Conservation (phyloP, 2,329 filamentous ascomycete species). For the Emergomyces pasteurianus region DNA sequence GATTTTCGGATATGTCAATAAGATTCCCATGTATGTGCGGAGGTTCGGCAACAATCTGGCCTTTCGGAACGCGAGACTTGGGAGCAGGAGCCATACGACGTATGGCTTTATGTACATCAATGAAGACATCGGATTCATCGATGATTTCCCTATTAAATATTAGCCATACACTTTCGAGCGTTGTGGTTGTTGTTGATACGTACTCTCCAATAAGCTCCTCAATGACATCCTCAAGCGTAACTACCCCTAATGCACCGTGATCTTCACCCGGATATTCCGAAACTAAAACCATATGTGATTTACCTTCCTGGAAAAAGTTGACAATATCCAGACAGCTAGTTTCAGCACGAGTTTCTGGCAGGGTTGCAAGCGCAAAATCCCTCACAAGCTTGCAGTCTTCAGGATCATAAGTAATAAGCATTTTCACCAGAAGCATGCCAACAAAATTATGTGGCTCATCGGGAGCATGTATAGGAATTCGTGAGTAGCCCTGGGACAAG, state of each 20-base stretch:
- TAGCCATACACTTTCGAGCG: neutral
- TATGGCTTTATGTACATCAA: slow-evolving; percentile 97
- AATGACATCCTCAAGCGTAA: slow-evolving; percentile 95
- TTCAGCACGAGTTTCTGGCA: slow-evolving; percentile 87
- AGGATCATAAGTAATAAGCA: slow-evolving; percentile 95
- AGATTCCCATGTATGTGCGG: slow-evolving; percentile 25
- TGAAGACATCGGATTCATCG: slow-evolving; percentile 95
- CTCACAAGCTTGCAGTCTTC: slow-evolving; percentile 79
- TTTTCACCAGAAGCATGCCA: slow-evolving; percentile 96
- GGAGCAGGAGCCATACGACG: slow-evolving; percentile 77
- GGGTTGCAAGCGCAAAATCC: slow-evolving; percentile 83
- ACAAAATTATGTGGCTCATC: slow-evolving; percentile 81
- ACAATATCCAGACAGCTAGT: slow-evolving; percentile 97
- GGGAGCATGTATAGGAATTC: slow-evolving; percentile 85
- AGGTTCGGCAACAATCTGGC: slow-evolving; percentile 39
- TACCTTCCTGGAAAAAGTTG: slow-evolving; percentile 99
- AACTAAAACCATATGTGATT: slow-evolving; percentile 96
- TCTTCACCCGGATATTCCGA: slow-evolving; percentile 85
- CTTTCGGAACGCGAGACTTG: slow-evolving; percentile 55
- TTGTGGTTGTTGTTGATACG: slow-evolving; percentile 30
- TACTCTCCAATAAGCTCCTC: slow-evolving; percentile 97
- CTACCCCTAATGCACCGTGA: slow-evolving; percentile 79
- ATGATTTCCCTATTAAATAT: slow-evolving; percentile 68
- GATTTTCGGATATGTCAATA: slow-evolving; percentile 38
- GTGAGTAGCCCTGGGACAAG: slow-evolving; percentile 83